Conservation (phyloP, 1,139 yeast genomes). For the Zygosaccharomyces pseudobailii region DNA sequence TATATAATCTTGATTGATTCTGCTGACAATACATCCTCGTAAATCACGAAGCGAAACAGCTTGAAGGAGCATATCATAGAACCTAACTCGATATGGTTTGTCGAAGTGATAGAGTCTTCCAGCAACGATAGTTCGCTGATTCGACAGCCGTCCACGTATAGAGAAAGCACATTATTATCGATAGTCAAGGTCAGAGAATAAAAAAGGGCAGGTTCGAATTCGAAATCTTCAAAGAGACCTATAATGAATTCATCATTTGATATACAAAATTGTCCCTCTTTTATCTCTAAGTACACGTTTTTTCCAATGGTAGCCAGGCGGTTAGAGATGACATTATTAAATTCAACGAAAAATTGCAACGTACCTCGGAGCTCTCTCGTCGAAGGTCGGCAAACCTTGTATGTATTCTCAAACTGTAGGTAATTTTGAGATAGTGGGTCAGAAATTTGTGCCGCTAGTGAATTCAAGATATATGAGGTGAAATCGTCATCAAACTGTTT, state of each 20-base stretch:
- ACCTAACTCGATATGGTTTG: slow-evolving; percentile 23
- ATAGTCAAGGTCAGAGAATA: slow-evolving; percentile 21
- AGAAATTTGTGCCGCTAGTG: slow-evolving; percentile 16
- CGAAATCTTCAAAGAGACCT: slow-evolving; percentile 27
- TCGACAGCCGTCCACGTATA: slow-evolving; percentile 24
- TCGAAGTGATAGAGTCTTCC: slow-evolving; percentile 4
- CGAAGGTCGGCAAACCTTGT: slow-evolving; percentile 12
- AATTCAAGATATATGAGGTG: slow-evolving; percentile 13
- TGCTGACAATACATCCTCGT: slow-evolving; percentile 11
- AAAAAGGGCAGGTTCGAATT: slow-evolving; percentile 18
- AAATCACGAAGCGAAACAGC: slow-evolving; percentile 19
- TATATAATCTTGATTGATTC: slow-evolving; percentile 10
- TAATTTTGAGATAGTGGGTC: slow-evolving; percentile 20
- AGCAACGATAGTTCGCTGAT: slow-evolving; percentile 19
- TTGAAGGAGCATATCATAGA: slow-evolving; percentile 30
- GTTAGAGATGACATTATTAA: slow-evolving; percentile 24
- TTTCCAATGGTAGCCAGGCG: slow-evolving; percentile 25
- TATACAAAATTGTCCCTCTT: slow-evolving; percentile 25
- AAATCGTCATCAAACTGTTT: slow-evolving; percentile 7
- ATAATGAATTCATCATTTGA: slow-evolving; percentile 29
- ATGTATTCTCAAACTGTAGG: slow-evolving; percentile 25
- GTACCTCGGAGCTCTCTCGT: slow-evolving; percentile 10
- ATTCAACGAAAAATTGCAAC: slow-evolving; percentile 20
- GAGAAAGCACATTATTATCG: slow-evolving; percentile 10
- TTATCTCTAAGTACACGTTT: slow-evolving; percentile 26